These are phyloP conservation scores for Cercophora sp. DNA, from an alignment of 495 filamentous ascomycete species.

Conservation along the genomic window DNA sequence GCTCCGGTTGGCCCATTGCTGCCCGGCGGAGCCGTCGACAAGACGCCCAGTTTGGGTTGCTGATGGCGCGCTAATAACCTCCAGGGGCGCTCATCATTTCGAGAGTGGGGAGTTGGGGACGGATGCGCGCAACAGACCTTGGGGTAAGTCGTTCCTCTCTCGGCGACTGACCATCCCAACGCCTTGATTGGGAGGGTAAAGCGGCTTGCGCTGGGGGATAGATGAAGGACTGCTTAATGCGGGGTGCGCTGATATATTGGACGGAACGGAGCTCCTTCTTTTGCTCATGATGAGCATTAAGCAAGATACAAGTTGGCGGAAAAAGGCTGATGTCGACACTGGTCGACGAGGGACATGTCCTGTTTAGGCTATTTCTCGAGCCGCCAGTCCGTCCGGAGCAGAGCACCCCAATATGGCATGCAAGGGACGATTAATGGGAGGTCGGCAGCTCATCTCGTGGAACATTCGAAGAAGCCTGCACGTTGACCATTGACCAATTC, in stretches of 20 bases:
- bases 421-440: background rate
- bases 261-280: constrained; percentile 17
- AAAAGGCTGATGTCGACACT: constrained; percentile 14
- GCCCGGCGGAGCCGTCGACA: constrained; percentile 1
- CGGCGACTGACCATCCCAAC: constrained; percentile 7
- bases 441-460: background rate
- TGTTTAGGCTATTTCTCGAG: constrained; percentile 17
- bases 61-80: constrained; percentile 16
- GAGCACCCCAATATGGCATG: background rate
- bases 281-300: constrained; percentile 21
- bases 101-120: constrained; percentile 4
- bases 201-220: constrained; percentile 16
- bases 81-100: constrained; percentile 5
- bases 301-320: constrained; percentile 14
- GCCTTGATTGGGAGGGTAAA: constrained; percentile 30
- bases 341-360: background rate
- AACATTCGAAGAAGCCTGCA: background rate
- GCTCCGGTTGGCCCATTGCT: constrained; percentile 18
- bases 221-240: constrained; percentile 15
- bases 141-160: constrained; percentile 9
- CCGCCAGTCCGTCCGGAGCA: constrained; percentile 4
- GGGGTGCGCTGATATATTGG: constrained; percentile 20
- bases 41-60: constrained; percentile 4
- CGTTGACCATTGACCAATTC: background rate
- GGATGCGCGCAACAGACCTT: constrained; percentile 15